Conservation (phyloP, 257 asterid species). For the Avicennia marina region DNA sequence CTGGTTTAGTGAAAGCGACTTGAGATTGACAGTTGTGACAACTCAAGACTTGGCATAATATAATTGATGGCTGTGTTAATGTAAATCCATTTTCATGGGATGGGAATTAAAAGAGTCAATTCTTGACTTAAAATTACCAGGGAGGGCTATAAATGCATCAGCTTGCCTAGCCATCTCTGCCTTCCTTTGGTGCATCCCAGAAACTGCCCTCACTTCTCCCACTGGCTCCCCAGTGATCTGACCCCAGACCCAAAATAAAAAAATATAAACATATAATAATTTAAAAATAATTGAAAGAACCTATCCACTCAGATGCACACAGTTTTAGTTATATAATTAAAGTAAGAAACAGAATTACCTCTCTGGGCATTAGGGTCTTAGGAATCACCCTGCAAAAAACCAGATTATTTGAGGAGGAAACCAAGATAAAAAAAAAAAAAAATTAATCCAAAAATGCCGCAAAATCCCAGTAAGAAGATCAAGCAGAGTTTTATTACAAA, state of each 20-base stretch:
- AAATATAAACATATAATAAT: not conserved
- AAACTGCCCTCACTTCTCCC: constrained; percentile 88
- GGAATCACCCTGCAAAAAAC: constrained; percentile 88
- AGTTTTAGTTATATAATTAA: no score
- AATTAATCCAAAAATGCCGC: not conserved
- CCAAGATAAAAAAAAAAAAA: no score
- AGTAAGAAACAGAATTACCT: constrained; percentile 44
- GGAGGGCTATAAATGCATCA: constrained; percentile 88
- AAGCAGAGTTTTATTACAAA: not conserved
- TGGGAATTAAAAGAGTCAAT: no score
- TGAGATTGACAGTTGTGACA: no score
- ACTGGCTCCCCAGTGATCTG: constrained; percentile 92
- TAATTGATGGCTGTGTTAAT: no score
- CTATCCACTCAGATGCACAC: not conserved
- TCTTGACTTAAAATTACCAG: no score
- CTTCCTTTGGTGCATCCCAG: constrained; percentile 91
- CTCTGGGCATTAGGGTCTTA: constrained; percentile 86
- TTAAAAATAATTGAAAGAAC: not conserved
- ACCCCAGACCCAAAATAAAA: not conserved
- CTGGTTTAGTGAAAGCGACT: no score
- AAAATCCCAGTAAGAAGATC: not conserved
- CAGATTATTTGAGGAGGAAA: no score
- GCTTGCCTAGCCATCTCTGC: constrained; percentile 98
- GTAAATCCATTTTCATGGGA: no score
- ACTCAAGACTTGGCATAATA: no score